Base-by-base conservation (phyloP, 495 filamentous ascomycete species). In the Physcia stellaris region DNA sequence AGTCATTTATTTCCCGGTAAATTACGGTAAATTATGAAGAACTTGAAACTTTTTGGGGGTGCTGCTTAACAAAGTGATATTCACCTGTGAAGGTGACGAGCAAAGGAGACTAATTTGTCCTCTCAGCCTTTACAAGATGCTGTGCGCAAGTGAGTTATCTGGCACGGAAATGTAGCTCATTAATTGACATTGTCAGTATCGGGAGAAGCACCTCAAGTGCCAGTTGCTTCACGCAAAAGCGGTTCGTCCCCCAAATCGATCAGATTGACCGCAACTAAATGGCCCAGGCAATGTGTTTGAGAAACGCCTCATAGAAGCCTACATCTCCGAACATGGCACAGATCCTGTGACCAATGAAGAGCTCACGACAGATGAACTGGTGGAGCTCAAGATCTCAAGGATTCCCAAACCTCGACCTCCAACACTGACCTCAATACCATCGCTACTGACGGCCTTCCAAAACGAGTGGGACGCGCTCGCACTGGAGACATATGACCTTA, bases 401-500 rank as follows among this genome's bases (percentile, higher is more conserved):
- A 68, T 83, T 42, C 81, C 94, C 35, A 78, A 80, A 44, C 87
- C 90, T 33, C 75, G 92, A 53, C 90, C 90, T 28, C 87, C 92
- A 24, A 92, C 85, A 18, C 80, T 95, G 47, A 96, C 90, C 32
- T 96, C 90, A 19, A 92, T 98, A 45, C 90, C 90, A 5, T 85
- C 90, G n/a, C 71, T 98, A 18, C 82, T 98, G 43, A 81, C 80
- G 27, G 79, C 84, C n/a, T 95, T 98, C 53, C 90, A 98, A 48
- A 88, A 94, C 50, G 90, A 98, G 68, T 98, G 90, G 90, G 90
- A 98, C 58, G 80, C 90, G 7, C 57, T 95, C 20, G 81, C 86
- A 21, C 64, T 98, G 15, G 90, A 98, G 58, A 77, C 84, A 35
- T 94, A 83, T 55, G 85, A 83, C 35, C 63, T 95, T 24, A 75